Evolutionary conservation across 495 filamentous ascomycete species (phyloP).

Genomic region (Tuber microsphaerosporum): DNA sequence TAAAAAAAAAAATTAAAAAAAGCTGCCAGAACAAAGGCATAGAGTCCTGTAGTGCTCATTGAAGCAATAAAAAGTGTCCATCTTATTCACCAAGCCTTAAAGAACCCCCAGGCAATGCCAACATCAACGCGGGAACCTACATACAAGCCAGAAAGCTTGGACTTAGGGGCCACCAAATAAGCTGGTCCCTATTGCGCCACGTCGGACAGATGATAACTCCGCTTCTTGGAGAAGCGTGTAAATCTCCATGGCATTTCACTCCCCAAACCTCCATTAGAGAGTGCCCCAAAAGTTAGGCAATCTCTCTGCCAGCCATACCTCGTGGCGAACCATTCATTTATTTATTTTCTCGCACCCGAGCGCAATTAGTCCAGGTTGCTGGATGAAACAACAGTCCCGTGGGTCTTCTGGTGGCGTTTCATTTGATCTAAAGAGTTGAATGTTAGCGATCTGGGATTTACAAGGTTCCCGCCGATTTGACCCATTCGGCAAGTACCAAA

Average conservation of each 20-base stretch:
- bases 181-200: not conserved
- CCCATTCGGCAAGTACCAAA: conserved; percentile 8
- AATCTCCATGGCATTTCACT: not conserved
- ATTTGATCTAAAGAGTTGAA: conserved; percentile 35
- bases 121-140: conserved; percentile 2
- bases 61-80: not conserved
- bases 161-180: not conserved
- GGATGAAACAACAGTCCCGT: conserved; percentile 24
- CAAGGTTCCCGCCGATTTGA: not conserved
- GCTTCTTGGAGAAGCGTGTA: not conserved
- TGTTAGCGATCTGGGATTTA: conserved; percentile 18
- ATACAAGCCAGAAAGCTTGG: not conserved
- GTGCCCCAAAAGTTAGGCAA: not conserved
- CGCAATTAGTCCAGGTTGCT: not conserved
- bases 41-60: not conserved
- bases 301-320: not conserved
- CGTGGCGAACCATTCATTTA: not conserved
- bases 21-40: not conserved
- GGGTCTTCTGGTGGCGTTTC: conserved; percentile 41
- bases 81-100: not conserved
- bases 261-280: not conserved
- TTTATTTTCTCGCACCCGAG: not conserved
- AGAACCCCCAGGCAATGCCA: not conserved
- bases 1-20: not conserved
- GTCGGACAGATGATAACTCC: not conserved